Evolutionary conservation across 768 basidiomycete species (phyloP), one percentile per base, ranked within the genome.

Genomic region (Heimioporus sp.): DNA sequence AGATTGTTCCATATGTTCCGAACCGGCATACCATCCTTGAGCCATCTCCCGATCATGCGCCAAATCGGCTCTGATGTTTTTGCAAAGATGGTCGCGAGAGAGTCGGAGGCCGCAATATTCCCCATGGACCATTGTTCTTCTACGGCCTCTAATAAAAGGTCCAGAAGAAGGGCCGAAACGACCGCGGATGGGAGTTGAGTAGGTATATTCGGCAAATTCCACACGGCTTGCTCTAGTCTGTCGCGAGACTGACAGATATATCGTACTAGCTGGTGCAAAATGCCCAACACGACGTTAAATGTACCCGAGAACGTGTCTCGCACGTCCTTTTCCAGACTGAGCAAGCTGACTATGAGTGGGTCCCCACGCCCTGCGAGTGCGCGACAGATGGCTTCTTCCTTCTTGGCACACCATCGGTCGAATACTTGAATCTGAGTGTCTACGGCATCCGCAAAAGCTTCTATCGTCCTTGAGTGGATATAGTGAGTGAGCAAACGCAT

Each of bases 401-500:
- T 75, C 13, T 63, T 64, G 2, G 90, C 82, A 63, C 89, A 91
- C 87, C 89, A 92, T 7, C 59, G 64, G 49, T 88, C 79, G 54
- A 92, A 81, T 5, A 55, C 55, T 19, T 73, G 77, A 4, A 90
- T 69, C 49, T 87, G 81, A 19, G 71, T 57, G 53, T 83, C 81
- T 42, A 92, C 70, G 0, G 88, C 89, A 49, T 91, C 88, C 1
- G 86, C 81, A 63, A 91, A 91, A 0, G 91, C 91, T 64, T 92
- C 88, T n/a, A 89, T 68, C 0, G 87, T 90, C 31, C 77, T 79
- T 10, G 83, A 81, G 10, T 58, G 42, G 50, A 54, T 54, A 44
- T 41, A 59, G 31, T 63, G 62, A 31, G 60, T 56, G 30, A 71
- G 54, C 42, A 72, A 46, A 36, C 46, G 59, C 42, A 34, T 49